A percentile compares a stretch with the other conserved stretches of the same genome.
Conservation (phyloP, 306 rosid species). For the Senna tora region DNA sequence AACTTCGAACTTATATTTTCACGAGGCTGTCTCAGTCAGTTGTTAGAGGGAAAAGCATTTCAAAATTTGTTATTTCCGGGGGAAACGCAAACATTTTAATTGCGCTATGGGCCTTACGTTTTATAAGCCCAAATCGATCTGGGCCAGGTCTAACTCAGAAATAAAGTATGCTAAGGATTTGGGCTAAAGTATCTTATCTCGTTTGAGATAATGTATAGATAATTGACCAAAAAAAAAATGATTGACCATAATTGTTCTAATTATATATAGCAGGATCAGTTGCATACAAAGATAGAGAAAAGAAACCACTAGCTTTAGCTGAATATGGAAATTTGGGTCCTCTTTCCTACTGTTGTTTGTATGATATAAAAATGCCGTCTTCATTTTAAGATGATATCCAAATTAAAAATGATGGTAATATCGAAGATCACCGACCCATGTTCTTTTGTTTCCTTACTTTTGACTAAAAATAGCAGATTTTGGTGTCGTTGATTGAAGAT, state of each 20-base stretch:
- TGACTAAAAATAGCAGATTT: background rate
- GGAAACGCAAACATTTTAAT: background rate
- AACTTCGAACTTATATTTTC: background rate
- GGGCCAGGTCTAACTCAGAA: background rate
- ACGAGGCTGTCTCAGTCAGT: background rate
- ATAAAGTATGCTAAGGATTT: background rate
- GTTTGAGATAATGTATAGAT: too few species aligned
- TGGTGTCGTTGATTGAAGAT: too few species aligned
- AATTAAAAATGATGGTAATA: too few species aligned
- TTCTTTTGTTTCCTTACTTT: background rate
- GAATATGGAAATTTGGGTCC: too few species aligned
- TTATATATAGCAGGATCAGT: too few species aligned
- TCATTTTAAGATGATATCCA: too few species aligned
- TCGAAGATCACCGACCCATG: background rate
- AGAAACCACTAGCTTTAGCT: too few species aligned
- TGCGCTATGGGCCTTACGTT: background rate
- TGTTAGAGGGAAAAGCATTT: conserved; percentile 22
- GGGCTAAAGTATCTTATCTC: background rate
- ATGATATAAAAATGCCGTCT: too few species aligned
- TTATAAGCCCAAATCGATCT: background rate
- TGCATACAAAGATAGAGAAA: too few species aligned
- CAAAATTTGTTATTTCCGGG: conserved; percentile 27
- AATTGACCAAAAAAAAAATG: too few species aligned
- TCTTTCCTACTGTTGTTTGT: too few species aligned
- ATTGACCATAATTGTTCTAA: too few species aligned